Evolutionary conservation across 495 filamentous ascomycete species (phyloP), one percentile per base, ranked within the genome.

Genomic region (Echria macrotheca): DNA sequence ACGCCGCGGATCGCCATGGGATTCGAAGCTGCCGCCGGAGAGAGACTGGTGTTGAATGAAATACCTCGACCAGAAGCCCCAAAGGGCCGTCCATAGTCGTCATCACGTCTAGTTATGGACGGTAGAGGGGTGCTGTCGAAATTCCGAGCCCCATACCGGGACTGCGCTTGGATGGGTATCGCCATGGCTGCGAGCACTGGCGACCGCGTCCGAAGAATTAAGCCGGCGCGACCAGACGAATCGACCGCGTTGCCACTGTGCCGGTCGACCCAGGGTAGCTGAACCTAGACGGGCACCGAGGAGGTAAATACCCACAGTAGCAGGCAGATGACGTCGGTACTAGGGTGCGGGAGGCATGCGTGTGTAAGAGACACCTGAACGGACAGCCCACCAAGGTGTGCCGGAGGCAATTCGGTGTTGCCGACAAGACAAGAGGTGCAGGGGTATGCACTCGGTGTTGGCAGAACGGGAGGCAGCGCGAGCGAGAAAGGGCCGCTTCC

Each of bases 1-100:
- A 31, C 18, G 41, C 57, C 58, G 46, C 58, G 67, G 18, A 69
- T 69, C 21, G 60, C 49, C 65, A 69, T 68, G n/a, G 65, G 64
- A 25, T 46, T 52, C 10, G 64, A 65, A 19, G 62, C 54, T 24
- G 56, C 50, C 29, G 64, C 52, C 6, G 62, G 64, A 14, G 64
- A 65, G 46, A 67, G 51, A 17, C 46, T 56, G 37, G 53, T 50
- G 29, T 51, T 47, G 35, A 59, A 60, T 21, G 56, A 52, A 17
- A 58, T 55, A 6, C n/a, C n/a, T n/a, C 25, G 38, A 14, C 47
- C 19, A 7, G 17, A 53, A 10, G 45, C 41, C 21, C 49, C 52
- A 43, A 63, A 65, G 1, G 40, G 54, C 6, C 50, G 28, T 17
- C 44, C 18, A 26, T 56, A 51, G 32, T 37, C 36, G 2, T 50